Percentiles rank a stretch among this genome's conserved stretches.
These are phyloP conservation scores for Kazachstania africana DNA, from an alignment of 805 yeast genomes.

Conservation along the genomic window DNA sequence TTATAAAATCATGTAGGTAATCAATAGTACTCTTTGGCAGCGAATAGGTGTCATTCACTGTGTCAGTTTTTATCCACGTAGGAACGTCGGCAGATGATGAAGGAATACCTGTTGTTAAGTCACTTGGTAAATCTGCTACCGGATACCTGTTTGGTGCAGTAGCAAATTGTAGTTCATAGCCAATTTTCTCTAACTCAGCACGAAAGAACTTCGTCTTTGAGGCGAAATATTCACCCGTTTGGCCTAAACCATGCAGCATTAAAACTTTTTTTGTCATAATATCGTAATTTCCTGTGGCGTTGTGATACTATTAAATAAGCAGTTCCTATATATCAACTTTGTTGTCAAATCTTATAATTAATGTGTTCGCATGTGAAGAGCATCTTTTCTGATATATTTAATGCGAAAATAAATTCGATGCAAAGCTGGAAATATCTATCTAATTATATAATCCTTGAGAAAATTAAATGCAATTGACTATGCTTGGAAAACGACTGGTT, in stretches of 20 bases:
- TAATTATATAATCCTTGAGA: too few species aligned
- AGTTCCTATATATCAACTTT: too few species aligned
- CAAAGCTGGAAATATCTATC: too few species aligned
- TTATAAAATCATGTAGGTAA: slow-evolving; percentile 33
- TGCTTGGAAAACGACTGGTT: too few species aligned
- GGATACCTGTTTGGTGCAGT: slow-evolving; percentile 62
- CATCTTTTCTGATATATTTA: too few species aligned
- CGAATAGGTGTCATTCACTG: slow-evolving; percentile 27
- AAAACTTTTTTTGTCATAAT: slow-evolving; percentile 38
- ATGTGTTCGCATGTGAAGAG: too few species aligned
- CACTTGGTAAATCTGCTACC: slow-evolving; percentile 53
- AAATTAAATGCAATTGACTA: not conserved
- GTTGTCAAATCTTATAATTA: too few species aligned
- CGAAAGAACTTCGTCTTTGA: slow-evolving; percentile 81
- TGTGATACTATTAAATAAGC: too few species aligned
- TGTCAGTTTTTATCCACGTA: slow-evolving; percentile 60
- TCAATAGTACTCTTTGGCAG: slow-evolving; percentile 30
- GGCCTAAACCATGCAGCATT: slow-evolving; percentile 85
- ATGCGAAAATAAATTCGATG: too few species aligned
- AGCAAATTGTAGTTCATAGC: slow-evolving; percentile 60
- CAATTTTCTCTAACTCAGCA: slow-evolving; percentile 44
- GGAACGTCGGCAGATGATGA: slow-evolving; percentile 20
- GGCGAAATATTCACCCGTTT: slow-evolving; percentile 67
- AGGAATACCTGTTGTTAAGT: slow-evolving; percentile 20
- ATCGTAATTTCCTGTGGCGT: too few species aligned